Base-by-base conservation (phyloP, 2,329 filamentous ascomycete species). In the Fusarium paranaense region DNA sequence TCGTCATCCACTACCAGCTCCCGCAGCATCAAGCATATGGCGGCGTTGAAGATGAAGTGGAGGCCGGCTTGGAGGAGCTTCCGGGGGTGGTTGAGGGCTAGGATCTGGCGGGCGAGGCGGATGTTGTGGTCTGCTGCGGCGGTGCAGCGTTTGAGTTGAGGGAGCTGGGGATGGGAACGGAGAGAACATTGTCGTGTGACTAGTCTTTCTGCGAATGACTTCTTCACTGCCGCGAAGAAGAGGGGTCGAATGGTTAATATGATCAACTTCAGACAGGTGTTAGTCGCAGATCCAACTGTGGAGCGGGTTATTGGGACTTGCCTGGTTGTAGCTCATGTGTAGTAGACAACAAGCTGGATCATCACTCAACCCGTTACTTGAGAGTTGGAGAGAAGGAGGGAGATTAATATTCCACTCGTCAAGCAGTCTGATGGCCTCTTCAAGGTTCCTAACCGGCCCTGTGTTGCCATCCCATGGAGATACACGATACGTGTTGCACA, bases 21-120 rank as follows among this genome's bases (percentile, higher is more conserved):
- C 67, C 85, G 82, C 62, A 89, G 81, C 63, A 87, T 82, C 35
- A 89, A 81, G 20, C 87, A 82, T 40, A 87, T 81, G 64, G 86
- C 85, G 4, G 87, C 86, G 75, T 87, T 87, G 80, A 88, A 88
- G 42, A 88, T 82, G 72, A 85, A 83, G 78, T 88, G 86, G 59
- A 88, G 80, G 11, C 84, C 84, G 0, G 83, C 81, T 45, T 87
- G 83, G 10, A 86, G 81, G 4, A 87, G 81, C 70, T 84, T 86
- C 16, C 81, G 79, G 35, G 80, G 80, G 9, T 80, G 78, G 52
- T 82, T 83, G 6, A 84, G 76, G 27, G 80, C 75, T 5, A 81
- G 77, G 11, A 86, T 77, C 64, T 85, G 82, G 20, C 82, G 81
- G 10, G 84, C 87, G 2, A 89, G 81, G 1, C 79, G 78, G 37